A percentile compares a stretch with the other conserved stretches of the same genome.
These are phyloP conservation scores for Hymenoscyphus fructigenus DNA, from an alignment of 2,329 filamentous ascomycete species.

Conservation along the genomic window DNA sequence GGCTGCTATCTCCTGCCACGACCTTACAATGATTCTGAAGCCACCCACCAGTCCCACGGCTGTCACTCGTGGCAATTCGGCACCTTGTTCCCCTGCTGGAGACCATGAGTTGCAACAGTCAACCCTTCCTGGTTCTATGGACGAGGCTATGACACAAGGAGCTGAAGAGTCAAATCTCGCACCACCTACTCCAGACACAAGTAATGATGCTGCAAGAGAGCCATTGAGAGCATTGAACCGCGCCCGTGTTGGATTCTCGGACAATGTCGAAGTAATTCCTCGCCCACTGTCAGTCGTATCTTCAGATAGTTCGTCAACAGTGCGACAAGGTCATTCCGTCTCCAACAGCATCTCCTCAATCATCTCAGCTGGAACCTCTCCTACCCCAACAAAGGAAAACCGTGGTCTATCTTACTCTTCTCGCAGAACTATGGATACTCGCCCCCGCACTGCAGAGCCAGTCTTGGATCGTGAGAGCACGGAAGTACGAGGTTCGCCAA, in stretches of 20 bases:
- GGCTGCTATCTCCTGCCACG: slow-evolving; percentile 72
- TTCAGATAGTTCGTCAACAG: slow-evolving; percentile 77
- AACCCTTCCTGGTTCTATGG: slow-evolving; percentile 24
- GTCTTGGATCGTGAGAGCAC: slow-evolving; percentile 50
- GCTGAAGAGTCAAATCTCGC: slow-evolving; percentile 13
- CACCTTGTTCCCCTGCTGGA: slow-evolving; percentile 45
- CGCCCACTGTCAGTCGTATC: slow-evolving; percentile 81
- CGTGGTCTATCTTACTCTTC: slow-evolving; percentile 41
- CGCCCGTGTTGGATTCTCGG: slow-evolving; percentile 77
- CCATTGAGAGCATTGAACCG: slow-evolving; percentile 42
- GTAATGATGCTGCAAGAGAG: slow-evolving; percentile 16
- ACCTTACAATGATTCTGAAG: slow-evolving; percentile 69
- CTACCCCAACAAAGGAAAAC: slow-evolving; percentile 41
- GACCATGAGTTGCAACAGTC: slow-evolving; percentile 20
- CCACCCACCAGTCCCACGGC: slow-evolving; percentile 25
- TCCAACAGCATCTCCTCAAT: slow-evolving; percentile 80
- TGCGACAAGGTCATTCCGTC: slow-evolving; percentile 64
- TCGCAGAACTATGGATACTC: slow-evolving; percentile 46
- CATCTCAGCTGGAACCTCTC: slow-evolving; percentile 58
- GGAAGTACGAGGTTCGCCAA: slow-evolving; percentile 40
- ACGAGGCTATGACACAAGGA: slow-evolving; percentile 25
- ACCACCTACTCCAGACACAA: slow-evolving; percentile 3
- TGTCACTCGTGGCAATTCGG: slow-evolving; percentile 30
- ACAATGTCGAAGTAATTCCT: slow-evolving; percentile 79
- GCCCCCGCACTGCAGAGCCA: slow-evolving; percentile 72